Evolutionary conservation across 2,329 filamentous ascomycete genomes (phyloP).

Genomic region (Monosporascus sp.): DNA sequence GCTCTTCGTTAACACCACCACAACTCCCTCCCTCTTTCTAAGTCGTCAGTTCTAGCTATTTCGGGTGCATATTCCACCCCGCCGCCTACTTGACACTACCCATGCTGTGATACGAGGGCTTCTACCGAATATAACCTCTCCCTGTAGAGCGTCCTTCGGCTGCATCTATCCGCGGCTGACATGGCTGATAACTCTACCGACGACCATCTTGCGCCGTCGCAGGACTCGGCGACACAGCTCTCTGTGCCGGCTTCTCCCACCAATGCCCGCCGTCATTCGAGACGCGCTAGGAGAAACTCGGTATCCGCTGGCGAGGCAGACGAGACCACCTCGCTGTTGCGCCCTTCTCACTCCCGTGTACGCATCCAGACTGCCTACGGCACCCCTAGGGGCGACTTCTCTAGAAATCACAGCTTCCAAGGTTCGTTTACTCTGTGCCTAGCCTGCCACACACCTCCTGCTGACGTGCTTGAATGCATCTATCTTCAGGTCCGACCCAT

Average conservation of each 20-base stretch:
- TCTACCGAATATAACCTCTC: not conserved
- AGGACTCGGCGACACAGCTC: constrained; percentile 4
- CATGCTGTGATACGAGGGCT: not conserved
- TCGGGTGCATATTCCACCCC: not conserved
- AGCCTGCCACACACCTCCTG: not conserved
- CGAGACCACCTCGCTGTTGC: constrained; percentile 40
- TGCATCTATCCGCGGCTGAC: not conserved
- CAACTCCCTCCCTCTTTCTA: too few species aligned
- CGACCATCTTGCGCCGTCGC: constrained; percentile 9
- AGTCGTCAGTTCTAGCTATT: too few species aligned
- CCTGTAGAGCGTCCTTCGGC: not conserved
- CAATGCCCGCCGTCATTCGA: constrained; percentile 15
- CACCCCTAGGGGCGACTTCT: constrained; percentile 19
- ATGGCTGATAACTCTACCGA: constrained; percentile 14
- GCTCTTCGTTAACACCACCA: too few species aligned
- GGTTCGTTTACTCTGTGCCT: constrained; percentile 25
- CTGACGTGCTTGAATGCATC: constrained; percentile 1
- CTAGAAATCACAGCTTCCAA: constrained; percentile 39
- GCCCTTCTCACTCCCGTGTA: constrained; percentile 34
- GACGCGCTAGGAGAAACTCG: constrained; percentile 18
- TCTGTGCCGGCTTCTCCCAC: constrained; percentile 18
- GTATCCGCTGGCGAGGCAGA: constrained; percentile 26
- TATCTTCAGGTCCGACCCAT: constrained; percentile 10
- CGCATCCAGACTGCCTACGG: constrained; percentile 31
- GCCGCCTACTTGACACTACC: not conserved